Conservation (phyloP, 1,139 yeast species). For the Magnusiomyces ingens region DNA sequence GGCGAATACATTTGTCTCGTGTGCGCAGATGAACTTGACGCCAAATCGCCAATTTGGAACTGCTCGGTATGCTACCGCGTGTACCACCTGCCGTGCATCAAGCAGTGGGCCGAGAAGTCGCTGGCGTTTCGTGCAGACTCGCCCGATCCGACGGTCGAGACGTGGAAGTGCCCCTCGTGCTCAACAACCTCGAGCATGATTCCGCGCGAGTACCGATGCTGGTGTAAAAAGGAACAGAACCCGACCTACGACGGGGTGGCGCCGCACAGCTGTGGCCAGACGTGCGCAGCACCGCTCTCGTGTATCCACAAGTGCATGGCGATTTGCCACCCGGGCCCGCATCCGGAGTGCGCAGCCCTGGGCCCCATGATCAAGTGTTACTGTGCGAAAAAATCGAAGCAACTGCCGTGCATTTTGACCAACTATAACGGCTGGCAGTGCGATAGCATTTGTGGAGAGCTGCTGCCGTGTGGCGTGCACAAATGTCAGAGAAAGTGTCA, state of each 20-base stretch:
- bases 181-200: conserved; percentile 47
- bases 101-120: conserved; percentile 72
- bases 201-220: conserved; percentile 66
- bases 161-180: conserved; percentile 92
- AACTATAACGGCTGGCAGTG: conserved; percentile 74
- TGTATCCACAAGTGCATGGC: conserved; percentile 74
- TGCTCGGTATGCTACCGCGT: conserved; percentile 69
- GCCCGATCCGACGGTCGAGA: conserved; percentile 31
- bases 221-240: conserved; percentile 78
- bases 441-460: conserved; percentile 50
- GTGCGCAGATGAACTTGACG: conserved; percentile 74
- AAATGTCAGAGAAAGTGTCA: conserved; percentile 57
- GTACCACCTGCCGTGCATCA: conserved; percentile 72
- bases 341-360: conserved; percentile 71
- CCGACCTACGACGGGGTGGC: conserved; percentile 55
- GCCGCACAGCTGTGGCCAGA: conserved; percentile 88
- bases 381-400: conserved; percentile 65
- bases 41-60: conserved; percentile 63
- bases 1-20: conserved; percentile 74
- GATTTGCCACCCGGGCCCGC: conserved; percentile 87
- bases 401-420: conserved; percentile 66
- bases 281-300: conserved; percentile 50
- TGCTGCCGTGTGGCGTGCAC: conserved; percentile 69
- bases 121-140: conserved; percentile 25
- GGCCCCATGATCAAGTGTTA: conserved; percentile 64